Conservation (phyloP, 2,329 filamentous ascomycete species). For the Xylariales sp. region DNA sequence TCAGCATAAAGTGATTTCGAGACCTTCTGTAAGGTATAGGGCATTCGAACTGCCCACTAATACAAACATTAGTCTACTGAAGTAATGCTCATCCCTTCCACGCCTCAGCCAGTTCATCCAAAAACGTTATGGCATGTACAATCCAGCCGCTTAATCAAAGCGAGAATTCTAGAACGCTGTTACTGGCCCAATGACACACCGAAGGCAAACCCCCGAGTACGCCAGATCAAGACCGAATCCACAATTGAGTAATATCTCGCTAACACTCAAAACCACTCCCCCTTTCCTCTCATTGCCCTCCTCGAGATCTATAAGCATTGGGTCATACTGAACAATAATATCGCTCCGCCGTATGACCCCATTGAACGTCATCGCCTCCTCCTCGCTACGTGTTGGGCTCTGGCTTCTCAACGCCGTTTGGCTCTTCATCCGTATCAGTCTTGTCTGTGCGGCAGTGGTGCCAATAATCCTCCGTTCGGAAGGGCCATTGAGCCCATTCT, state of each 20-base stretch:
- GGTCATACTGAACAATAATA: background rate
- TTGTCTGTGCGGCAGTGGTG: conserved; percentile 11
- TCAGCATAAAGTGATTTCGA: too few species aligned
- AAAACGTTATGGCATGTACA: background rate
- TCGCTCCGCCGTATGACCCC: background rate
- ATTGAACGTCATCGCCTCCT: background rate
- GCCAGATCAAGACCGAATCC: too few species aligned
- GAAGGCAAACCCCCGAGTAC: too few species aligned
- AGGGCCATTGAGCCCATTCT: conserved; percentile 17
- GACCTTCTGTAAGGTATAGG: too few species aligned
- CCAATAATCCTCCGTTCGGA: conserved; percentile 12
- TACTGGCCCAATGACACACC: background rate
- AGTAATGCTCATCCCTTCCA: too few species aligned
- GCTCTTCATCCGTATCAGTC: conserved; percentile 15
- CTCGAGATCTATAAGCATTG: background rate
- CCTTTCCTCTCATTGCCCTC: background rate
- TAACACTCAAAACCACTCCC: background rate
- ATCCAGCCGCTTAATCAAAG: too few species aligned
- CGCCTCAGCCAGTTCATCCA: background rate
- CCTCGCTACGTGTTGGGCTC: conserved; percentile 5
- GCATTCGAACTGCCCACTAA: too few species aligned
- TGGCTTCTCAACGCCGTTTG: conserved; percentile 13
- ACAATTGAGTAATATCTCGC: too few species aligned
- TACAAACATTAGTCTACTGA: too few species aligned
- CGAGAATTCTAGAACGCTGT: too few species aligned